Conservation (phyloP, 1,284 basidiomycete species). For the Cutaneotrichosporon curvatum region DNA sequence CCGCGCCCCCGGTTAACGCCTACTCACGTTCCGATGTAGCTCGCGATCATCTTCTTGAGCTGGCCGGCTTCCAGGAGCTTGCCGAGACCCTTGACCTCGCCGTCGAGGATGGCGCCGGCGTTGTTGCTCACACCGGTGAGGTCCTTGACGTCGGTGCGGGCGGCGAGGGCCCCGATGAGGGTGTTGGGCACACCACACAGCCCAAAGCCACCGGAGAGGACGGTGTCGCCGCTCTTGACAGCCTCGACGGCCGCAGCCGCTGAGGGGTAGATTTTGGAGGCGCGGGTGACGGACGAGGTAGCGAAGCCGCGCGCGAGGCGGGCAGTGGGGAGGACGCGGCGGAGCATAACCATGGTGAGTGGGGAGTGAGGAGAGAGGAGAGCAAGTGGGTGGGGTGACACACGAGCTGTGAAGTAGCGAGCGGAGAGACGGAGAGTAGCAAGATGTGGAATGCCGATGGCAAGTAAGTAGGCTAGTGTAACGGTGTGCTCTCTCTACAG, state of each 20-base stretch:
- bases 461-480: too few species aligned
- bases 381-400: too few species aligned
- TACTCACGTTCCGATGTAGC: conserved; percentile 62
- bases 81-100: conserved; percentile 49
- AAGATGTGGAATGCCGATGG: too few species aligned
- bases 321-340: neutral
- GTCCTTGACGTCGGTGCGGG: conserved; percentile 61
- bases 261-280: conserved; percentile 64
- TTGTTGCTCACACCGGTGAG: conserved; percentile 87
- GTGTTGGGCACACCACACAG: conserved; percentile 57
- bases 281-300: conserved; percentile 3
- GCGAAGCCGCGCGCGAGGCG: conserved; percentile 10
- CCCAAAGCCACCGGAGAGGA: conserved; percentile 64
- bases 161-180: conserved; percentile 66
- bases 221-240: conserved; percentile 67
- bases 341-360: neutral
- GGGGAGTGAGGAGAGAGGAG: neutral
- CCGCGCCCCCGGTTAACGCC: too few species aligned
- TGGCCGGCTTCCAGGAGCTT: conserved; percentile 63
- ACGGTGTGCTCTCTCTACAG: too few species aligned
- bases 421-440: too few species aligned
- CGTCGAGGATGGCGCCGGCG: conserved; percentile 53
- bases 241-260: conserved; percentile 74
- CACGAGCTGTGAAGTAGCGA: too few species aligned
- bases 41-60: conserved; percentile 74